These are phyloP conservation scores for Rhodamnia argentea DNA, from an alignment of 345 rosid species.

Conservation along the genomic window DNA sequence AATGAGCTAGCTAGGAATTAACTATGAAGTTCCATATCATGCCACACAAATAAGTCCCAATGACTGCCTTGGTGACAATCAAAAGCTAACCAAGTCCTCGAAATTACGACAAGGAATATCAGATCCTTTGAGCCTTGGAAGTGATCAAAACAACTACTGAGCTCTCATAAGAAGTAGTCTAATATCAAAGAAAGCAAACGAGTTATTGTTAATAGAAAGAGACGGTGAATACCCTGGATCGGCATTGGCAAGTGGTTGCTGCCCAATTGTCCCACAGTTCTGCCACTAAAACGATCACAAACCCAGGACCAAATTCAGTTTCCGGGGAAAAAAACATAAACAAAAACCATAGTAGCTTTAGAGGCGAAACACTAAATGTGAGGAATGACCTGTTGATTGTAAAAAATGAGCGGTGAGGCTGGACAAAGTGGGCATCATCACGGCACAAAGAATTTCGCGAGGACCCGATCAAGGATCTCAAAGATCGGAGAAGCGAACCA, in stretches of 20 bases:
- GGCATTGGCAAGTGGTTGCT: not conserved
- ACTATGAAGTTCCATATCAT: not conserved
- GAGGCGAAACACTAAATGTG: not conserved
- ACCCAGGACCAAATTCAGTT: not conserved
- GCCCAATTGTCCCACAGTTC: not conserved
- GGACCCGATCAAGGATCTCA: not conserved
- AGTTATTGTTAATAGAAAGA: not conserved
- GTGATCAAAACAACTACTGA: not conserved
- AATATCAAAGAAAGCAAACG: not conserved
- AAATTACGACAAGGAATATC: not conserved
- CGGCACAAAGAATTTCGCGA: not conserved
- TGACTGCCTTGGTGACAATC: not conserved
- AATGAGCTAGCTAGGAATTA: not conserved
- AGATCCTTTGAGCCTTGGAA: not conserved
- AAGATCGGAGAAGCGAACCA: not conserved
- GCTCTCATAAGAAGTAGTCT: not conserved
- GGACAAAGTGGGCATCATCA: not conserved
- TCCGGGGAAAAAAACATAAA: not conserved
- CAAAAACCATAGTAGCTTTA: not conserved
- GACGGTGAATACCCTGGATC: not conserved
- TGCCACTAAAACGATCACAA: not conserved
- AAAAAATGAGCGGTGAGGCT: not conserved
- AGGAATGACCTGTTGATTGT: not conserved
- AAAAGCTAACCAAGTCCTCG: not conserved
- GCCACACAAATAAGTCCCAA: not conserved